phyloP scores from a whole-genome alignment of 2,329 filamentous ascomycete species.

The Helminthosporium solani region DNA sequence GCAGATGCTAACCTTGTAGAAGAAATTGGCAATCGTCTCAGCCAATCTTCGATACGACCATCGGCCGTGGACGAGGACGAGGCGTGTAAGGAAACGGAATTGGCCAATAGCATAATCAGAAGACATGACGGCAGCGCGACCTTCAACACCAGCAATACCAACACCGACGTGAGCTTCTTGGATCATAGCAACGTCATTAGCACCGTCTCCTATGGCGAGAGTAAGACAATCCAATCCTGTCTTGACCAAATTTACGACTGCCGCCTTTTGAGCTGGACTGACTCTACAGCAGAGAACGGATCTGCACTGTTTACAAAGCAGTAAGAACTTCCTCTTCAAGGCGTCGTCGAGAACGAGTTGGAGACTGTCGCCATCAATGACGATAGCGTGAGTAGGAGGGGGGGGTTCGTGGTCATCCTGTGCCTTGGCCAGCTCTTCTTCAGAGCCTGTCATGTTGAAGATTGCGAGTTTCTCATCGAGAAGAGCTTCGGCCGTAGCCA shows the following conservation, averaged over 20 bases:
- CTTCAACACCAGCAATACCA: conserved; percentile 84
- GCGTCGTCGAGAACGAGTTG: conserved; percentile 81
- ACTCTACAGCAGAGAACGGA: conserved; percentile 97
- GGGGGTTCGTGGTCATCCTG: conserved; percentile 84
- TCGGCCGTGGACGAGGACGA: conserved; percentile 77
- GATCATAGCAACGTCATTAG: conserved; percentile 93
- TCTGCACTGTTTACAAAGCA: conserved; percentile 95
- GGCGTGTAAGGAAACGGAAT: conserved; percentile 78
- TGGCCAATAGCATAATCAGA: conserved; percentile 88
- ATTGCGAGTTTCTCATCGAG: conserved; percentile 70
- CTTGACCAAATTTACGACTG: conserved; percentile 96
- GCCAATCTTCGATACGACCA: conserved; percentile 94
- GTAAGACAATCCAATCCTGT: conserved; percentile 94
- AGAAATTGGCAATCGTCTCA: conserved; percentile 97
- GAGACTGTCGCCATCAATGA: conserved; percentile 93
- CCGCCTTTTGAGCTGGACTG: conserved; percentile 92
- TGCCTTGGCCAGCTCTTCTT: conserved; percentile 79
- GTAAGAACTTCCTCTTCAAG: conserved; percentile 86
- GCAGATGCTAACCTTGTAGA: conserved; percentile 73
- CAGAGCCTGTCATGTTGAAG: conserved; percentile 80
- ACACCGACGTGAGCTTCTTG: conserved; percentile 87
- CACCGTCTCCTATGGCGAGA: conserved; percentile 83
- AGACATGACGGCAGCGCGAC: conserved; percentile 79
- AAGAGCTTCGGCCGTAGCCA: conserved; percentile 65
- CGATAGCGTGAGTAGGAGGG: conserved; percentile 81